phyloP scores from a whole-genome alignment of 345 rosid genomes.

The Noccaea caerulescens region DNA sequence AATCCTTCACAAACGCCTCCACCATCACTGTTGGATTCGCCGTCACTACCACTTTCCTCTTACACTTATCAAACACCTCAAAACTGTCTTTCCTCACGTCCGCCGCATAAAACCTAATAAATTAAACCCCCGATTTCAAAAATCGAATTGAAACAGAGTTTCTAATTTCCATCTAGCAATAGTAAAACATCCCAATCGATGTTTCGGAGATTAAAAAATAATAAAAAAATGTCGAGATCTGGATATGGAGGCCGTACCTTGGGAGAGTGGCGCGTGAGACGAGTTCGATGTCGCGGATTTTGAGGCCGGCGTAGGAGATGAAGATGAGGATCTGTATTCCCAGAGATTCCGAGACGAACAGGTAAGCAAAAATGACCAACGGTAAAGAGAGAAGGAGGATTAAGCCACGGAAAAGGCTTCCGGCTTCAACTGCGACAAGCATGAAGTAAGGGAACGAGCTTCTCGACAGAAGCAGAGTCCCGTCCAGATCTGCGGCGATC shows the following conservation, averaged over 20 bases:
- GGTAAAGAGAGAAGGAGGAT: conserved; percentile 78
- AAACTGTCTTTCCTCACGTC: conserved; percentile 86
- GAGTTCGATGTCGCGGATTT: conserved; percentile 86
- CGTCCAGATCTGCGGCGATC: conserved; percentile 92
- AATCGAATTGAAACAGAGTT: not conserved
- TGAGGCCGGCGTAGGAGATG: conserved; percentile 82
- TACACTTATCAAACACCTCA: conserved; percentile 78
- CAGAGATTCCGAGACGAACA: conserved; percentile 79
- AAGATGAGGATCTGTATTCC: conserved; percentile 90
- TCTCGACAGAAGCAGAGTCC: conserved; percentile 75
- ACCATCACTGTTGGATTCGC: conserved; percentile 93
- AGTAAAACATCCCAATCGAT: no score
- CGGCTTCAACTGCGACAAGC: conserved; percentile 92
- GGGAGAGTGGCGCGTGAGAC: conserved; percentile 90
- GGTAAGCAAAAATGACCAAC: conserved; percentile 61
- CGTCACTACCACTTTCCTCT: conserved; percentile 93
- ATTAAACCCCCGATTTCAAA: not conserved
- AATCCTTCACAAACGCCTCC: conserved; percentile 88
- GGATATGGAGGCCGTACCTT: conserved; percentile 47
- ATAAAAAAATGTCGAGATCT: no score
- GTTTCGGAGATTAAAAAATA: no score
- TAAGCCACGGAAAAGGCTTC: conserved; percentile 84
- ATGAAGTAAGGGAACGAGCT: conserved; percentile 93
- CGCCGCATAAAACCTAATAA: conserved; percentile 77
- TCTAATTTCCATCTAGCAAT: no score